Evolutionary conservation across 441 rosid species (phyloP).

Genomic region (Gossypium schwendimanii): DNA sequence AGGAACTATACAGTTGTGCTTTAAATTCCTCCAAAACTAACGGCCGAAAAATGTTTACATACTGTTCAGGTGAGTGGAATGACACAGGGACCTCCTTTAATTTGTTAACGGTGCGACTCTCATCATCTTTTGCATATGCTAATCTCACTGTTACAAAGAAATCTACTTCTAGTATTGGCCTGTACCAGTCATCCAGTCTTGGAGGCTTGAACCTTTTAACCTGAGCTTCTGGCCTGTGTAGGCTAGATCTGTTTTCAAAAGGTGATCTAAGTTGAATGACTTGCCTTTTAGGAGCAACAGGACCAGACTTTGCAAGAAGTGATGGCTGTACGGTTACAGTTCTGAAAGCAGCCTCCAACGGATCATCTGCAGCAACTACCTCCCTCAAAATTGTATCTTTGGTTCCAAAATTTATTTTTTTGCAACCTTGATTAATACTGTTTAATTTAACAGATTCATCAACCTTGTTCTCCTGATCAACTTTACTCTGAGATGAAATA

Average conservation of each 20-base stretch:
- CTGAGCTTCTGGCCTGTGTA: slow-evolving; percentile 50
- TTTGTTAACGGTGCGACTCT: slow-evolving; percentile 33
- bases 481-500: slow-evolving; percentile 29
- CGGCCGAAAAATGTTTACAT: slow-evolving; percentile 76
- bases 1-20: slow-evolving; percentile 85
- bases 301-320: slow-evolving; percentile 40
- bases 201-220: slow-evolving; percentile 84
- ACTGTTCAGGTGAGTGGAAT: slow-evolving; percentile 80
- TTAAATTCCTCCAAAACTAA: slow-evolving; percentile 94
- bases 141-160: slow-evolving; percentile 73
- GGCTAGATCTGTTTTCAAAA: slow-evolving; percentile 47
- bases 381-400: slow-evolving; percentile 43
- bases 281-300: slow-evolving; percentile 70
- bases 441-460: slow-evolving; percentile 26
- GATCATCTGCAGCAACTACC: slow-evolving; percentile 46
- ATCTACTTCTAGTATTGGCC: slow-evolving; percentile 79
- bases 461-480: slow-evolving; percentile 26
- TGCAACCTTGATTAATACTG: slow-evolving; percentile 28
- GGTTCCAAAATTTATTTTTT: slow-evolving; percentile 31
- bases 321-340: slow-evolving; percentile 37
- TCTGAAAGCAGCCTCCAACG: slow-evolving; percentile 45
- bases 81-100: slow-evolving; percentile 85
- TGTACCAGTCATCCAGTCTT: slow-evolving; percentile 94
- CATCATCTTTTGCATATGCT: slow-evolving; percentile 43
- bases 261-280: slow-evolving; percentile 87